These are phyloP conservation scores for Aspergillus latus DNA, from an alignment of 2,329 filamentous ascomycete species.

Conservation along the genomic window DNA sequence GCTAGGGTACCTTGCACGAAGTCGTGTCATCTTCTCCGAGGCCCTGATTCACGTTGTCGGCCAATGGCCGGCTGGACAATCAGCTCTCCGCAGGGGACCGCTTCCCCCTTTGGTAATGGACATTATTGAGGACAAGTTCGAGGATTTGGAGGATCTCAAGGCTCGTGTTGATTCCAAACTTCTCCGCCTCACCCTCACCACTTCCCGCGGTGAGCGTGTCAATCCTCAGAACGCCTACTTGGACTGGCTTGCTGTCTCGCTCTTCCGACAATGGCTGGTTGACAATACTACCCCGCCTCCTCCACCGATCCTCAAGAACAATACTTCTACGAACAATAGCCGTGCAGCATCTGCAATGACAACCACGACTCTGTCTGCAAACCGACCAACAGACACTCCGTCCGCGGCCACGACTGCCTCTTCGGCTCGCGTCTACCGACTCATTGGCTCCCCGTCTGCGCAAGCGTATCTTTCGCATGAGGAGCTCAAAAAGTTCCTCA, in stretches of 20 bases:
- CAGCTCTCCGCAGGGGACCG: constrained; percentile 65
- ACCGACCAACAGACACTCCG: constrained; percentile 21
- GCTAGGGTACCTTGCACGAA: constrained; percentile 80
- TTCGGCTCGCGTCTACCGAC: constrained; percentile 70
- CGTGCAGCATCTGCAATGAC: constrained; percentile 17
- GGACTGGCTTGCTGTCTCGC: constrained; percentile 82
- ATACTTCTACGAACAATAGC: constrained; percentile 13
- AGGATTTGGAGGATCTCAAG: constrained; percentile 83
- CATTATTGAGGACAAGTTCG: constrained; percentile 90
- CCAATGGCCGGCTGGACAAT: constrained; percentile 81
- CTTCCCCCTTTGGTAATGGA: constrained; percentile 77
- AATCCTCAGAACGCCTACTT: constrained; percentile 76
- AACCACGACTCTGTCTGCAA: constrained; percentile 15
- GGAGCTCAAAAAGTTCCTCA: constrained; percentile 87
- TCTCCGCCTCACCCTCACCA: constrained; percentile 77
- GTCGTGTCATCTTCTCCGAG: constrained; percentile 80
- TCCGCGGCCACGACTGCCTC: constrained; percentile 29
- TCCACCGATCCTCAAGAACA: constrained; percentile 47
- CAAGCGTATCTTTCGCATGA: constrained; percentile 74
- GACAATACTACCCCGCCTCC: constrained; percentile 80
- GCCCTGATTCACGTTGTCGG: constrained; percentile 91
- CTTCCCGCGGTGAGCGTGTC: constrained; percentile 76
- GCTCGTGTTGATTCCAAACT: constrained; percentile 76
- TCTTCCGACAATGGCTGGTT: constrained; percentile 91
- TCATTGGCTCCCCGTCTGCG: constrained; percentile 64